Percentiles rank a stretch among this genome's conserved stretches.
phyloP scores from a whole-genome alignment of 768 basidiomycete genomes.

The Tulasnella sp. region DNA sequence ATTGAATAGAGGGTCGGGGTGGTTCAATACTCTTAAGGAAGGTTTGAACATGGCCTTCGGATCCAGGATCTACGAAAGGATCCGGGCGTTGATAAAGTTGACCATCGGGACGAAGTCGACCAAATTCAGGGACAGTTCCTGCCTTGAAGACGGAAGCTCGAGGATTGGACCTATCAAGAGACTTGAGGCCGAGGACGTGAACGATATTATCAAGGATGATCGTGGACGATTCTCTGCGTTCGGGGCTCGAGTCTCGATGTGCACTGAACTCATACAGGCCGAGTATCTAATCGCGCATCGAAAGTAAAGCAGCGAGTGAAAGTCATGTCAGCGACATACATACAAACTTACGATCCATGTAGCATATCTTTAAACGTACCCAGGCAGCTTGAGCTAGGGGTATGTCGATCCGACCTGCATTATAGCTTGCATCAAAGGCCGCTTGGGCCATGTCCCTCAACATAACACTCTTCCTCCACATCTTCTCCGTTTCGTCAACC shows the following conservation, averaged over 20 bases:
- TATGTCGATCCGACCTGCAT: constrained; percentile 15
- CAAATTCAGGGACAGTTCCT: constrained; percentile 7
- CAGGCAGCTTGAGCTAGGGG: constrained; percentile 17
- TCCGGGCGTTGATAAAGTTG: background rate
- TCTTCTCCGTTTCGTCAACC: no score
- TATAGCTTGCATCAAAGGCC: constrained; percentile 11
- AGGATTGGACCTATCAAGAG: constrained; percentile 12
- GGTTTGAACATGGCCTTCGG: no score
- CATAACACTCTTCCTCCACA: background rate
- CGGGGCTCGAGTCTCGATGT: background rate
- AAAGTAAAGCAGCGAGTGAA: background rate
- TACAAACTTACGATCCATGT: no score
- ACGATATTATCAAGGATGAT: constrained; percentile 12
- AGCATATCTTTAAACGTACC: background rate
- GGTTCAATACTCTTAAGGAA: no score
- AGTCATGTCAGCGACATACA: background rate
- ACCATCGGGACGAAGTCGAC: background rate
- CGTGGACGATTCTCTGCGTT: background rate
- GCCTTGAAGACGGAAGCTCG: constrained; percentile 6
- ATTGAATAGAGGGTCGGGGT: no score
- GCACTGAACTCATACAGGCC: constrained; percentile 14
- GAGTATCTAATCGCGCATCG: constrained; percentile 8
- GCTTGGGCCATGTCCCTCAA: constrained; percentile 16
- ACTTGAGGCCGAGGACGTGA: constrained; percentile 2
- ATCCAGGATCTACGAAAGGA: background rate